These are phyloP conservation scores for Phytopythium vexans DNA, from an alignment of 352 stramenopile species.

Conservation along the genomic window DNA sequence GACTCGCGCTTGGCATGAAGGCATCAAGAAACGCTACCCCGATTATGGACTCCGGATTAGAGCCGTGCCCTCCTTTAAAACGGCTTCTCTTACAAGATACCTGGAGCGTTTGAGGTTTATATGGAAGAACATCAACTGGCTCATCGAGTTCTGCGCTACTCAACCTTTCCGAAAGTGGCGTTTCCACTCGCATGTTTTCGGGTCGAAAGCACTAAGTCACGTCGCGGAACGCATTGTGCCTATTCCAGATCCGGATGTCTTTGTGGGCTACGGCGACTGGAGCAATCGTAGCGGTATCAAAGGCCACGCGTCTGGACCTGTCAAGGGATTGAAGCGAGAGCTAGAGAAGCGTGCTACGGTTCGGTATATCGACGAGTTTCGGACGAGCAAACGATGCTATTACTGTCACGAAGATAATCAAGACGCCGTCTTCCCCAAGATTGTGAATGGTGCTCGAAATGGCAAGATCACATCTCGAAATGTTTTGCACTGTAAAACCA, in stretches of 20 bases:
- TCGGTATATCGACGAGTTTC: too few relatives aligned
- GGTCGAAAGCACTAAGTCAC: too few relatives aligned
- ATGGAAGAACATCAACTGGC: neutral
- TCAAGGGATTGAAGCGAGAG: neutral
- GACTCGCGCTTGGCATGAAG: neutral
- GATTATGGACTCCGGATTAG: neutral
- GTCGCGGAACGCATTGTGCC: too few relatives aligned
- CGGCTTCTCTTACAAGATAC: neutral
- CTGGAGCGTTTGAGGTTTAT: neutral
- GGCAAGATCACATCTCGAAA: slow-evolving; percentile 1
- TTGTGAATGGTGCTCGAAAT: neutral
- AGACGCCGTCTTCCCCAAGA: slow-evolving; percentile 3
- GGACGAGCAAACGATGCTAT: too few relatives aligned
- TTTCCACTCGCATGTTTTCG: too few relatives aligned
- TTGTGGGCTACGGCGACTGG: too few relatives aligned
- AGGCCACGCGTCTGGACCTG: too few relatives aligned
- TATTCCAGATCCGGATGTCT: too few relatives aligned
- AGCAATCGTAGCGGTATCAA: too few relatives aligned
- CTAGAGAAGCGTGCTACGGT: neutral
- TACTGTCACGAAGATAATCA: neutral
- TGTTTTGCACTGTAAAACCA: neutral
- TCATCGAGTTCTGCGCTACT: slow-evolving; percentile 1
- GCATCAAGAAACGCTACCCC: neutral
- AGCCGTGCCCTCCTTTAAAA: neutral
- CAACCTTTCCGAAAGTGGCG: too few relatives aligned